These are phyloP conservation scores for Pythium rishiriense DNA, from an alignment of 352 stramenopile species.

Conservation along the genomic window DNA sequence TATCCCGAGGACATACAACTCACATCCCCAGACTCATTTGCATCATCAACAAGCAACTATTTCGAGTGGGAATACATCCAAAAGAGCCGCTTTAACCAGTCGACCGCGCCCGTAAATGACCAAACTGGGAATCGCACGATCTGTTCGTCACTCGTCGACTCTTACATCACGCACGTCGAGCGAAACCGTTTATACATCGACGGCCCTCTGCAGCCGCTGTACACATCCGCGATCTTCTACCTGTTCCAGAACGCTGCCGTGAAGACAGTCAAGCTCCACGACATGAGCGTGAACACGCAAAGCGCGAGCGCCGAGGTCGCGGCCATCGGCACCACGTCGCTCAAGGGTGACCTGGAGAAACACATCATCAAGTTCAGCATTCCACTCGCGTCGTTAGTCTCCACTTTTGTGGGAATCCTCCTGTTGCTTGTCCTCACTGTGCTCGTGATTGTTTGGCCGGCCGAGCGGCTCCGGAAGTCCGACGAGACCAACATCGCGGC, in stretches of 20 bases:
- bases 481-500: slow-evolving; percentile 19
- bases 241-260: slow-evolving; percentile 25
- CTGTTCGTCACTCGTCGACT: slow-evolving; percentile 24
- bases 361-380: slow-evolving; percentile 27
- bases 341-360: slow-evolving; percentile 25
- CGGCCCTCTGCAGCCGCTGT: slow-evolving; percentile 15
- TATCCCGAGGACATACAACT: slow-evolving; percentile 13
- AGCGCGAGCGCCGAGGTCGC: slow-evolving; percentile 10
- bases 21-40: too few species aligned
- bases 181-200: slow-evolving; percentile 25
- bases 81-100: slow-evolving; percentile 9
- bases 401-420: slow-evolving; percentile 42
- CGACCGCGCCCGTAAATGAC: neutral
- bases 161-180: slow-evolving; percentile 21
- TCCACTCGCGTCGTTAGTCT: slow-evolving; percentile 34
- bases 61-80: slow-evolving; percentile 39
- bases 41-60: slow-evolving; percentile 3
- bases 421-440: slow-evolving; percentile 33
- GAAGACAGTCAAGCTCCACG: slow-evolving; percentile 20
- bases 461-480: slow-evolving; percentile 34
- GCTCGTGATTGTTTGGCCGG: slow-evolving; percentile 32
- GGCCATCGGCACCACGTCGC: slow-evolving; percentile 12
- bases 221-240: slow-evolving; percentile 27
- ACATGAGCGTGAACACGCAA: slow-evolving; percentile 19
- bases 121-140: neutral